Base-by-base conservation (phyloP, 352 stramenopile species). In the Phytophthora pluvialis region DNA sequence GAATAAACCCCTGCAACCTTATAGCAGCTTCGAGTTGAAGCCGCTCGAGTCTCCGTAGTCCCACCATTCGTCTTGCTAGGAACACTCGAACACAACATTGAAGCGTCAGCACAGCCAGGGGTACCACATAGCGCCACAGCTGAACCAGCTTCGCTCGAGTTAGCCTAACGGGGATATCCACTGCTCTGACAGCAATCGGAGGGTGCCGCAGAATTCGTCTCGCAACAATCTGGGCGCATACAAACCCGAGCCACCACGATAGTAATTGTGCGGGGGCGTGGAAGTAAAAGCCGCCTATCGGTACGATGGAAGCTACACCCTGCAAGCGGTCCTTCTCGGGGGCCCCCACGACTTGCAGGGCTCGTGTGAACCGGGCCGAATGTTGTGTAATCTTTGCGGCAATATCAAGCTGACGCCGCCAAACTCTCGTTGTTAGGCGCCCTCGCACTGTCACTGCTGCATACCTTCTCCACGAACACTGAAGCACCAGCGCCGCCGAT, bases 401-500 rank as follows among this genome's bases (percentile, higher is more conserved):
- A 7, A 79, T 61, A 11, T 72, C 55, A 46, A 84, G 52, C 18
- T 89, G 80, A 3, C 73, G 72, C 39, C 54, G 44, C 80, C 76
- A 88, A 21, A 87, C 51, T 18, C 11, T 25, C 0, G 16, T 28
- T 11, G 68, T 36, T n/a, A 77, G 54, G 6, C 57, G 61, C n/a
- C 62, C 43, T 15, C 72, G 78, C 1, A 73, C 26, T 4, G 44
- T 29, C 15, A 72, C 26, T 3, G 82, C 80, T 10, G 50, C 67
- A 9, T 73, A 62, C 5, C 55, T 72, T 49, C 77, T 60, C 80
- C 80, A 89, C 0, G 64, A 67, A 32, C 64, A 75, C 47, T 89
- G 82, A 21, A 89, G 72, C 33, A 89, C 82, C 5, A 90, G 39
- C 26, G 75, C 70, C 1, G 70, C 75, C 1, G 75, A 83, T 12